Evolutionary conservation across 2,329 filamentous ascomycete genomes (phyloP), one percentile per base, ranked within the genome.

Genomic region (Calonectria crousiana): DNA sequence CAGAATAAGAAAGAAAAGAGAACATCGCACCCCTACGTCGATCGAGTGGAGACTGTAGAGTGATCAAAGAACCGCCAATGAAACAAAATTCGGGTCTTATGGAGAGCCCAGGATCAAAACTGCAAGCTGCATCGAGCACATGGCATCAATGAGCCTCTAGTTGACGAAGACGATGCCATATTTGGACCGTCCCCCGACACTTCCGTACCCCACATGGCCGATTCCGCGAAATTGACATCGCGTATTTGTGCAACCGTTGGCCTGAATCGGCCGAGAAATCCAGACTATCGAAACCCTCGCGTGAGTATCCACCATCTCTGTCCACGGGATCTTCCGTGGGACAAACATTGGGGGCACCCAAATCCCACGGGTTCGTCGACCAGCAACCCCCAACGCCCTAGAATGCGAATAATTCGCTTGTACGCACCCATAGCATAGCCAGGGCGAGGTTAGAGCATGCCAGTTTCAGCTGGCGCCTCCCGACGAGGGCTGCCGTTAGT

Each of bases 211-310:
- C 30, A 49, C 13, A 14, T 16, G 10, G 23, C 23, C 30, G 47
- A 9, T 32, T n/a, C 62, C 49, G 20, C 14, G 52, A 44, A 65
- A 60, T 70, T 60, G 58, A 70, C 18, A 30, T 58, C 38, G 38
- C 38, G 60, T 30, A 18, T 34, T 41, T 23, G 44, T 47, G 44
- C 28, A 51, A 16, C 20, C 23, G 32, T n/a, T 32, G 67, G n/a
- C n/a, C 58, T 65, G 58, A 60, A 64, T 38, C 58, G 32, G 34
- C 47, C 47, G 26, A 53, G 23, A 38, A 60, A 70, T 70, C 23
- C 58, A 70, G 68, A 64, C 58, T 56, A 65, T 71, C 38, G 58
- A 41, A 64, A 71, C 51, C 51, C 23, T 62, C 68, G 26, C 36
- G 32, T 6, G 36, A 23, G 23, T 20, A 14, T n/a, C 41, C 20